A percentile compares a stretch with the other conserved stretches of the same genome.
Conservation (phyloP, 495 filamentous ascomycete genomes). For the Penicillium alfredii region DNA sequence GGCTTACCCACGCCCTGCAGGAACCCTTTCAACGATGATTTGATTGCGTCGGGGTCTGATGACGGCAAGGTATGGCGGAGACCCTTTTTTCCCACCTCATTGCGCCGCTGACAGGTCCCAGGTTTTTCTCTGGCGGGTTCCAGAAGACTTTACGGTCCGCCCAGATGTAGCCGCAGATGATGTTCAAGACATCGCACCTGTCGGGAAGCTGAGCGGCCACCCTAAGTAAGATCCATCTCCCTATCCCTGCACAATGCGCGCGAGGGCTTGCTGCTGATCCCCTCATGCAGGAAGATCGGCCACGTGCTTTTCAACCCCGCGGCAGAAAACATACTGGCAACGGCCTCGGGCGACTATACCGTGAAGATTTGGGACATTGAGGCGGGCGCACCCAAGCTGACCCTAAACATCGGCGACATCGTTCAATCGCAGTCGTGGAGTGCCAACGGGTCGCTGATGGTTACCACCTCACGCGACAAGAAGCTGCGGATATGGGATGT, state of each 20-base stretch:
- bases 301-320: conserved; percentile 97
- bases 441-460: conserved; percentile 80
- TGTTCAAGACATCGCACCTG: conserved; percentile 69
- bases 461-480: conserved; percentile 95
- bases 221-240: conserved; percentile 35
- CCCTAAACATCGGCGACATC: conserved; percentile 79
- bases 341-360: conserved; percentile 89
- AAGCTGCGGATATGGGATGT: conserved; percentile 97
- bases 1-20: conserved; percentile 44
- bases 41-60: conserved; percentile 91
- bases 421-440: conserved; percentile 96
- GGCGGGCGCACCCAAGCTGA: conserved; percentile 63
- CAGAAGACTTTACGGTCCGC: conserved; percentile 75
- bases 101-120: conserved; percentile 24
- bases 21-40: conserved; percentile 89
- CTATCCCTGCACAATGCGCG: background rate
- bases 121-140: conserved; percentile 93
- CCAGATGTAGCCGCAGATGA: conserved; percentile 72
- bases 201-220: conserved; percentile 69
- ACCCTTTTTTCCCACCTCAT: background rate
- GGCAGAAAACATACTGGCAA: conserved; percentile 92
- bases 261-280: conserved; percentile 9
- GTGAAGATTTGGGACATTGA: conserved; percentile 95
- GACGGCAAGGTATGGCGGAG: conserved; percentile 68
- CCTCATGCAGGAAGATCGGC: conserved; percentile 70